A percentile compares a stretch with the other conserved stretches of the same genome.
These are phyloP conservation scores for Myriosclerotinia duriaeana DNA, from an alignment of 2,329 filamentous ascomycete species.

Conservation along the genomic window DNA sequence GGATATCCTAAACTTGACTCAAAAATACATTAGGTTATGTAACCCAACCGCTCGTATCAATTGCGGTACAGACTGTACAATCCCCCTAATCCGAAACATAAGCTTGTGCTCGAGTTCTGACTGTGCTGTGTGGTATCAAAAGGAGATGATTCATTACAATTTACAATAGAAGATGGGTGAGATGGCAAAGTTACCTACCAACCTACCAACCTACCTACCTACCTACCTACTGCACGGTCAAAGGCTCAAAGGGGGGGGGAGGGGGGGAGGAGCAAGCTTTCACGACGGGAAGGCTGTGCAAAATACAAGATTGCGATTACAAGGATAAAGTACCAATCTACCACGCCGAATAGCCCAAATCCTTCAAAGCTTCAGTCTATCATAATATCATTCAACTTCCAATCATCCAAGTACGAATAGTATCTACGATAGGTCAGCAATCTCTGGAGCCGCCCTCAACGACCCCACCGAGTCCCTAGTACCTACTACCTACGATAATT, in stretches of 20 bases:
- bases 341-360: not conserved
- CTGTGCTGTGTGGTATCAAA: not conserved
- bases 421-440: no score
- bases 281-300: constrained; percentile 18
- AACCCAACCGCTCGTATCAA: not conserved
- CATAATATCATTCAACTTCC: no score
- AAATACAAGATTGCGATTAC: constrained; percentile 21
- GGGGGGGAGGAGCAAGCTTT: constrained; percentile 7
- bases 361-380: not conserved
- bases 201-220: no score
- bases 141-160: not conserved
- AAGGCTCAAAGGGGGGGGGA: no score
- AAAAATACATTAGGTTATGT: not conserved
- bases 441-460: no score
- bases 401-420: not conserved
- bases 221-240: not conserved
- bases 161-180: not conserved
- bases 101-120: not conserved
- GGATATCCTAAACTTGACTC: not conserved
- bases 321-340: not conserved
- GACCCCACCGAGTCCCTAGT: not conserved
- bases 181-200: not conserved
- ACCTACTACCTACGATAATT: not conserved
- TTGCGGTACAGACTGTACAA: no score
- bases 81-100: not conserved